Evolutionary conservation across 345 rosid species (phyloP), one percentile per base, ranked within the genome.

Genomic region (Turnera subulata): DNA sequence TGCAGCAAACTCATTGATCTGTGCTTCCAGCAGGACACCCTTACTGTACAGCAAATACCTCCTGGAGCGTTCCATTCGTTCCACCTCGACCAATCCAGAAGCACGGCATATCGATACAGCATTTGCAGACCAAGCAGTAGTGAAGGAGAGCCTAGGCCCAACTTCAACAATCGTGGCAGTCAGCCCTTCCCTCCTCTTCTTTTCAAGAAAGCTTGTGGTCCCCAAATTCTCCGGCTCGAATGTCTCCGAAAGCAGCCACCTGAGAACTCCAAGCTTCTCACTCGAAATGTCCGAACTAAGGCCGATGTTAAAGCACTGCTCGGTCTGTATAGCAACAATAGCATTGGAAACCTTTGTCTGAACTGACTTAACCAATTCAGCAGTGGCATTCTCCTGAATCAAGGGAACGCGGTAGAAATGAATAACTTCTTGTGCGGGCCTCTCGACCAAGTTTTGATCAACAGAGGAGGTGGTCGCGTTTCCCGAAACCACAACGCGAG

Each of bases 81-180:
- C 79, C 68, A 92, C 97, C 37, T 82, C 93, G 15, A 61, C 73
- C 62, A 86, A 69, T 23, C 96, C 98, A 74, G 95, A 86, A 0
- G 93, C 87, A 59, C 35, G 58, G 53, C 96, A 92, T 43, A 92
- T 80, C 1, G 96, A 92, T 26, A 92, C 96, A 16, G 89, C 96
- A 74, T 92, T 92, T 6, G 91, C 60, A 21, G 98, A 92, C 98
- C 96, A 92, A 1, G 96, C 96, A 21, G 98, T 89, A 4, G 96
- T 84, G 58, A 92, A 92, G 11, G 98, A 92, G 64, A 92, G 50
- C 61, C 96, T 73, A 0, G 98, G 96, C 53, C 96, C 96, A 61
- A 86, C 96, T 79, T 92, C 98, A 53, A 84, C 68, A 19, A 86
- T 80, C 40, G 72, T 78, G 26, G 75, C 61, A 66, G 62, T 61